These are phyloP conservation scores for Pisolithus orientalis DNA, from an alignment of 768 basidiomycete genomes.

Conservation along the genomic window DNA sequence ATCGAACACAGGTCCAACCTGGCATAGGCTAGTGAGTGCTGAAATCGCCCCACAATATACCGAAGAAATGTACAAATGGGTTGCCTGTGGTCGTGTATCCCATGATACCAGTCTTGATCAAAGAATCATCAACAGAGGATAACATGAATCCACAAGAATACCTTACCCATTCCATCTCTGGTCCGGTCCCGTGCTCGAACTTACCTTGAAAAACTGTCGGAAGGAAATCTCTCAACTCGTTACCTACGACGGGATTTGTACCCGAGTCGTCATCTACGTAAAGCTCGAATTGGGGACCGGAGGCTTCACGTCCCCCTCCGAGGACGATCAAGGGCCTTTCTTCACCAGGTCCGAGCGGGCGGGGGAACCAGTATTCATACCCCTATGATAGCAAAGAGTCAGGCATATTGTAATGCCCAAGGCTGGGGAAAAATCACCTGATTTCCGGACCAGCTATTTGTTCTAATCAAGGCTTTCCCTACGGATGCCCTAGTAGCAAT, in stretches of 20 bases:
- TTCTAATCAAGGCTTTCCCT: slow-evolving; percentile 33
- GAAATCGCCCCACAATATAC: neutral
- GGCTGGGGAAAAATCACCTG: slow-evolving; percentile 13
- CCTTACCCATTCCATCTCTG: slow-evolving; percentile 79
- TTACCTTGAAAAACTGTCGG: slow-evolving; percentile 50
- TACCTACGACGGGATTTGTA: slow-evolving; percentile 42
- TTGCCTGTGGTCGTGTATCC: slow-evolving; percentile 56
- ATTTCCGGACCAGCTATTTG: slow-evolving; percentile 41
- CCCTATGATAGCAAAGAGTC: slow-evolving; percentile 23
- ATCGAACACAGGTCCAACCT: slow-evolving; percentile 60
- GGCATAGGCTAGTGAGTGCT: neutral
- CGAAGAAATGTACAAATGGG: slow-evolving; percentile 51
- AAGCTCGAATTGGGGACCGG: slow-evolving; percentile 38
- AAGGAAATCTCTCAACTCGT: slow-evolving; percentile 51
- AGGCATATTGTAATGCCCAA: neutral
- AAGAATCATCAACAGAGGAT: neutral
- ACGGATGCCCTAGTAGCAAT: slow-evolving; percentile 40
- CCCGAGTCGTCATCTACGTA: slow-evolving; percentile 54
- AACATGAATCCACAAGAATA: neutral
- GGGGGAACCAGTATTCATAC: slow-evolving; percentile 81
- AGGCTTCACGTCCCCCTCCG: slow-evolving; percentile 56
- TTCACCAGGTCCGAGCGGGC: slow-evolving; percentile 32
- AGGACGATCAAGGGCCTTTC: slow-evolving; percentile 59
- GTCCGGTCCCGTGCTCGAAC: slow-evolving; percentile 42
- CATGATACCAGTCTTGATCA: slow-evolving; percentile 73